These are phyloP conservation scores for Colletotrichum sp. DNA, from an alignment of 2,329 filamentous ascomycete species.

Conservation along the genomic window DNA sequence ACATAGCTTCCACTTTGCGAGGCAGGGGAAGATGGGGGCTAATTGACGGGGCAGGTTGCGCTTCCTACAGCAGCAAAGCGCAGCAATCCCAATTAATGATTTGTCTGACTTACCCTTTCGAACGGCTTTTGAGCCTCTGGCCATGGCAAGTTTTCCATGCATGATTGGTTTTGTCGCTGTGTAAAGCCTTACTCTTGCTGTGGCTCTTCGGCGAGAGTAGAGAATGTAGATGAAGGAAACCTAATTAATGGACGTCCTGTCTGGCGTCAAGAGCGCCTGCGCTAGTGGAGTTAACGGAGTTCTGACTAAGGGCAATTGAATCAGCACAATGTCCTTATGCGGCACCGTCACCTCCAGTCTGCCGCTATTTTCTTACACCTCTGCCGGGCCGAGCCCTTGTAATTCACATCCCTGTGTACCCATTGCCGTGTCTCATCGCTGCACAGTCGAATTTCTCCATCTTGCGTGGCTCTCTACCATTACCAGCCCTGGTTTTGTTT, in stretches of 20 bases:
- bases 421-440: neutral
- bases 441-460: neutral
- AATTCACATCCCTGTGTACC: neutral
- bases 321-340: neutral
- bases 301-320: neutral
- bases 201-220: neutral
- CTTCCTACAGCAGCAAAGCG: neutral
- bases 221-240: neutral
- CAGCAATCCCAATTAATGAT: neutral
- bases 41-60: neutral
- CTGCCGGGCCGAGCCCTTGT: neutral
- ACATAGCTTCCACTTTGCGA: neutral
- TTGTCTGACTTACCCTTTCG: slow-evolving; percentile 4
- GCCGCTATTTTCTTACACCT: neutral
- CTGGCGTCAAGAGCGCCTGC: neutral
- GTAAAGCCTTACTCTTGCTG: neutral
- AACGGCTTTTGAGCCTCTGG: slow-evolving; percentile 6
- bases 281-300: neutral
- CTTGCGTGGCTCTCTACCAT: neutral
- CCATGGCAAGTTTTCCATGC: neutral
- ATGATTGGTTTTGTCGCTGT: neutral
- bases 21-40: neutral
- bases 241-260: neutral
- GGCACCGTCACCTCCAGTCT: neutral
- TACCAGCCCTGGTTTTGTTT: neutral